Percentiles rank a stretch among this genome's conserved stretches.
Evolutionary conservation across 768 basidiomycete species (phyloP).

Genomic region (Daedaleopsis sinensis): DNA sequence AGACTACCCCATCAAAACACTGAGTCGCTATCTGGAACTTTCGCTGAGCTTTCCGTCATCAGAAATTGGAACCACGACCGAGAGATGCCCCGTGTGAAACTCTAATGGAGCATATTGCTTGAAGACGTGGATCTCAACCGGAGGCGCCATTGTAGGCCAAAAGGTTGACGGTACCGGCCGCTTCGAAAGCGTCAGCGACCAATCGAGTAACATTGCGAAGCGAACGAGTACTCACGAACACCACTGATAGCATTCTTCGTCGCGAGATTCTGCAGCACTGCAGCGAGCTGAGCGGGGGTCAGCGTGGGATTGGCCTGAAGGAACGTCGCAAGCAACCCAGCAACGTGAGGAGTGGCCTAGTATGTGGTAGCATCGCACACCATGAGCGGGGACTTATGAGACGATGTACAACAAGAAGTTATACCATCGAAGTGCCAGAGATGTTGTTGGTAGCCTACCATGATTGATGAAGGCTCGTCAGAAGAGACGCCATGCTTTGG

Average conservation of each 20-base stretch:
- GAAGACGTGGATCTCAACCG: no score
- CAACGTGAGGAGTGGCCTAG: neutral
- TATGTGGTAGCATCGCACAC: neutral
- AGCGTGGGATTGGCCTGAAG: neutral
- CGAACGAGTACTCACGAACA: neutral
- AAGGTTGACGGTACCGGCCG: neutral
- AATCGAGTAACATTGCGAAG: neutral
- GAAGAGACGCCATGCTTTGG: neutral
- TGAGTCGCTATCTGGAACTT: no score
- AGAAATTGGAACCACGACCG: no score
- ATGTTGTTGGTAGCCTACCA: slow-evolving; percentile 14
- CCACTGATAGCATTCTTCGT: neutral
- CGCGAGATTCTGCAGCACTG: neutral
- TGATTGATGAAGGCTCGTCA: neutral
- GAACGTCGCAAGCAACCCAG: neutral
- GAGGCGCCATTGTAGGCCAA: neutral
- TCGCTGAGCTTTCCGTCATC: no score
- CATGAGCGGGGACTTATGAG: neutral
- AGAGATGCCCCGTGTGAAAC: no score
- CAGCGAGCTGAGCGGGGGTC: neutral
- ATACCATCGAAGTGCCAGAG: slow-evolving; percentile 19
- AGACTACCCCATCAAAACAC: no score
- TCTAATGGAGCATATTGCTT: no score
- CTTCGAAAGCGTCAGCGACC: neutral
- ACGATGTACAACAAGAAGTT: neutral